A percentile compares a stretch with the other conserved stretches of the same genome.
Evolutionary conservation across 2,329 filamentous ascomycete genomes (phyloP).

Genomic region (Pseudogymnoascus sp.): DNA sequence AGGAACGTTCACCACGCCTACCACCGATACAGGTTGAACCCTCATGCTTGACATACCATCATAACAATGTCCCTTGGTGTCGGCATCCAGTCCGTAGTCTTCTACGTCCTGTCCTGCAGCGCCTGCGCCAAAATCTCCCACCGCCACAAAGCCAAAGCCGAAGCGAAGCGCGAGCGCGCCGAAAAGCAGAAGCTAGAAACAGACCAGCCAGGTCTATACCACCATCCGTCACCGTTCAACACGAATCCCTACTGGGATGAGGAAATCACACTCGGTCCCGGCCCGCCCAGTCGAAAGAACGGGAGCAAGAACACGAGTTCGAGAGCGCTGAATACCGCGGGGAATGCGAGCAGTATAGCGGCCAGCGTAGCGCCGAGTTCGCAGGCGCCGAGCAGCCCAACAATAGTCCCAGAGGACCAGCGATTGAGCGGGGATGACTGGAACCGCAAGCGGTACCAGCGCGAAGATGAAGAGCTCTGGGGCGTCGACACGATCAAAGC

Average conservation of each 20-base stretch:
- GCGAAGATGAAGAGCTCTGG: constrained; percentile 85
- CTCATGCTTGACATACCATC: not conserved
- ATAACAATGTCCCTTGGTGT: constrained; percentile 45
- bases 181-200: constrained; percentile 58
- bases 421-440: constrained; percentile 49
- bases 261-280: constrained; percentile 77
- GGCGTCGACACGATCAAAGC: constrained; percentile 40
- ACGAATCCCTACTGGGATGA: constrained; percentile 86
- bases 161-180: constrained; percentile 61
- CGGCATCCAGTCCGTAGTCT: constrained; percentile 67
- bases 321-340: constrained; percentile 51
- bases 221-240: constrained; percentile 73
- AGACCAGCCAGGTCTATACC: constrained; percentile 66
- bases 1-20: not conserved
- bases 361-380: constrained; percentile 29
- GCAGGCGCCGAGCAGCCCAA: constrained; percentile 36
- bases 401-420: constrained; percentile 40
- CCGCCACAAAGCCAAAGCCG: constrained; percentile 61
- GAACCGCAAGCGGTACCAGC: constrained; percentile 74
- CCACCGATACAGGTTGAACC: not conserved
- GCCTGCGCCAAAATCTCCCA: constrained; percentile 68
- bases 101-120: constrained; percentile 70
- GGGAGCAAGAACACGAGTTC: constrained; percentile 52
- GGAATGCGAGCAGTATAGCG: constrained; percentile 45
- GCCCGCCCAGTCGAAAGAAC: constrained; percentile 43